Evolutionary conservation across 306 rosid genomes (phyloP), one percentile per base, ranked within the genome.

Genomic region (Corylus americana): DNA sequence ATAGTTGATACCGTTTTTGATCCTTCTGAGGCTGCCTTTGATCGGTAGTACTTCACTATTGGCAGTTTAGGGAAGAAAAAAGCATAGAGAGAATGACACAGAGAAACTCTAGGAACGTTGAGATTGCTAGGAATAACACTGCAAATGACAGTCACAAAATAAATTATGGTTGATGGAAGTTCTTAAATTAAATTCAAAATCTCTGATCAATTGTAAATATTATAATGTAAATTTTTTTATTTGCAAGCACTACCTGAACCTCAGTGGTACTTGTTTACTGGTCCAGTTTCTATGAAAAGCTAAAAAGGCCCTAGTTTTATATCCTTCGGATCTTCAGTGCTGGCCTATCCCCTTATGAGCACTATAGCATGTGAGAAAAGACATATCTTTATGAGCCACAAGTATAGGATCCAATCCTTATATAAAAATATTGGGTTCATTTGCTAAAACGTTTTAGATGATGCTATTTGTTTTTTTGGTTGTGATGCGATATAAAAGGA

Each of bases 21-120:
- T 84, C 97, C 98, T 80, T 95, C 97, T 0, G 73, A 84, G 20
- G 98, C 96, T 44, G 98, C 97, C 81, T 90, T 95, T 54, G 90
- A 73, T 61, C 96, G 95, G 57, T 91, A 92, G 78, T 87, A 84
- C 77, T 91, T 95, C 77, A 95, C 92, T 45, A 95, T 88, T 3
- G 98, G 89, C 76, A 95, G 73, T 75, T 86, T 93, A 17, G 98
- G 78, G 87, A 95, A 93, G 76, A 71, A 85, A 67, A 78, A 7
- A 48, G 96, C 94, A 74, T 95, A 95, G 1, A 93, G 25, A 22
- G 90, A 57, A 92, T 4, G 14, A 95, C 74, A 22, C 98, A 95
- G 3, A 89, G 44, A 51, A 91, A 81, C 87, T 86, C 98, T 4
- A 87, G 51, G 70, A 88, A 76, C 20, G 87, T 71, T 61, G 98